These are phyloP conservation scores for Rhizoclosmatium globosum DNA, from an alignment of 192 early-diverging fungal species.

Conservation along the genomic window DNA sequence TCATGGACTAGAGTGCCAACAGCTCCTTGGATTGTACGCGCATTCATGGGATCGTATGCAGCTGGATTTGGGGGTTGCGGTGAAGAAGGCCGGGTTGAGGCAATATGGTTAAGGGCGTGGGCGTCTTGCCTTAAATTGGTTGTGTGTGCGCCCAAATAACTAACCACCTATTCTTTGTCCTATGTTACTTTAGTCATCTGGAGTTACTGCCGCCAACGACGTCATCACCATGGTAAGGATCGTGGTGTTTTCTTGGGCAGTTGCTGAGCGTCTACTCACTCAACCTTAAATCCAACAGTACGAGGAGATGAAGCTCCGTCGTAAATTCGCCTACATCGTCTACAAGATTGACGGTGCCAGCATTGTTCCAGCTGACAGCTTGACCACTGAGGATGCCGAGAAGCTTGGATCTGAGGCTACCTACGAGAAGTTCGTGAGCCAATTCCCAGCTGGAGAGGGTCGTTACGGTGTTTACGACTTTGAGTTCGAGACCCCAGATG, in stretches of 20 bases:
- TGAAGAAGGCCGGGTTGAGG: too few species aligned
- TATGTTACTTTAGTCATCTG: constrained; percentile 11
- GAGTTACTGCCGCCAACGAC: constrained; percentile 21
- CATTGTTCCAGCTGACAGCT: constrained; percentile 65
- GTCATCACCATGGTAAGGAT: constrained; percentile 3
- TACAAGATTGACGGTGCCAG: constrained; percentile 77
- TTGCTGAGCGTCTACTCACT: neutral
- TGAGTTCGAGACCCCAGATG: constrained; percentile 74
- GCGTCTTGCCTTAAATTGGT: neutral
- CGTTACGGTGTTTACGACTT: constrained; percentile 74
- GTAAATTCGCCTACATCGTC: constrained; percentile 78
- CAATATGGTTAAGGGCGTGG: neutral
- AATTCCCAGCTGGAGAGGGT: constrained; percentile 61
- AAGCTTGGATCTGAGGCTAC: constrained; percentile 34
- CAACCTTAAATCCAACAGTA: constrained; percentile 43
- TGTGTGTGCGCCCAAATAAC: neutral
- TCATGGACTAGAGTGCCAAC: too few species aligned
- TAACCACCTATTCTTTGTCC: neutral
- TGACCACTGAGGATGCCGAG: constrained; percentile 46
- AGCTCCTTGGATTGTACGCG: too few species aligned
- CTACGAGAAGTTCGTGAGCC: constrained; percentile 72
- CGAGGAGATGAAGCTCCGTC: constrained; percentile 73
- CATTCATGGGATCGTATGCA: too few species aligned
- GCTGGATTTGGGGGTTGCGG: too few species aligned
- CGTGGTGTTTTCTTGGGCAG: neutral